phyloP scores from a whole-genome alignment of 192 early-diverging fungal genomes.

The Pilobolus umbonatus region DNA sequence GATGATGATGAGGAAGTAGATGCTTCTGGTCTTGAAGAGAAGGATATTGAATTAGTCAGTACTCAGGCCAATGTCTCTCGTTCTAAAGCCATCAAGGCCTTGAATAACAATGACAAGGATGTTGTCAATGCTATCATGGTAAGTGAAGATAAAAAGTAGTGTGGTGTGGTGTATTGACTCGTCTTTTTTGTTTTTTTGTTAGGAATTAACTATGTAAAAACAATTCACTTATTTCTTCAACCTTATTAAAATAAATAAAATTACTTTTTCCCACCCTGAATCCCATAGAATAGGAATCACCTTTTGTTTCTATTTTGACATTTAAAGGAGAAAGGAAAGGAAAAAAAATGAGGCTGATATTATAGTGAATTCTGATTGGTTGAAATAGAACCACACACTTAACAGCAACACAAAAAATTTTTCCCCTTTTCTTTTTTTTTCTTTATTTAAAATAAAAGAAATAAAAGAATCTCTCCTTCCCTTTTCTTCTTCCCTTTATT shows the following conservation, averaged over 20 bases:
- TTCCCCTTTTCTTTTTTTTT: neutral
- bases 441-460: neutral
- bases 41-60: conserved; percentile 95
- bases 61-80: conserved; percentile 83
- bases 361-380: neutral
- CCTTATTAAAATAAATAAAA: no score
- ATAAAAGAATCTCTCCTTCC: neutral
- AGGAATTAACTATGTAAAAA: no score
- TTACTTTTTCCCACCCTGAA: no score
- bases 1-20: conserved; percentile 78
- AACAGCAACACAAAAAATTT: neutral
- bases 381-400: no score
- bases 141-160: no score
- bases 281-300: no score
- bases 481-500: conserved; percentile 12
- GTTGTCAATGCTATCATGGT: conserved; percentile 98
- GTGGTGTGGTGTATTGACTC: no score
- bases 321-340: no score
- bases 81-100: conserved; percentile 85
- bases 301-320: no score
- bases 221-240: no score
- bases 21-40: conserved; percentile 77
- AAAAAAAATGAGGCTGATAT: neutral
- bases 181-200: no score
- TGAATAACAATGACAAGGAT: conserved; percentile 83